phyloP scores from a whole-genome alignment of 225 moss, liverwort and hornwort species.

The Sphagnum tenellum region DNA sequence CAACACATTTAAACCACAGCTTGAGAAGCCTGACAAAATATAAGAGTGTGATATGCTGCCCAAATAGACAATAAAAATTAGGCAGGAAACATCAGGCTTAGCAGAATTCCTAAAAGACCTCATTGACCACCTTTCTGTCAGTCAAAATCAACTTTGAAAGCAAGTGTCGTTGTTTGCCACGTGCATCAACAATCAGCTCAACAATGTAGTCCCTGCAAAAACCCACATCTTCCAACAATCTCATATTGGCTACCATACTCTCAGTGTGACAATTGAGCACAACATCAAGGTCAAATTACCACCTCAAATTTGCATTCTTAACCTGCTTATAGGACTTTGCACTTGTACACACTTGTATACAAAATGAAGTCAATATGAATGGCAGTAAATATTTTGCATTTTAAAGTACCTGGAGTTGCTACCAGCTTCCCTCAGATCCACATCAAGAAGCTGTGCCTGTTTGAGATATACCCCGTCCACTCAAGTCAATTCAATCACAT shows the following conservation, averaged over 20 bases:
- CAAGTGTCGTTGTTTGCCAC: slow-evolving; percentile 38
- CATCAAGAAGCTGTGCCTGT: slow-evolving; percentile 41
- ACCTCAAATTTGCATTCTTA: too few relatives aligned
- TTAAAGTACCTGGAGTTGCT: slow-evolving; percentile 14
- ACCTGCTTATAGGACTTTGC: not conserved
- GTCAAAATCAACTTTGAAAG: slow-evolving; percentile 37
- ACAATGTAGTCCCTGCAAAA: slow-evolving; percentile 26
- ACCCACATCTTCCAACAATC: not conserved
- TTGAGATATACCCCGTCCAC: not conserved
- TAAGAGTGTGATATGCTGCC: not conserved
- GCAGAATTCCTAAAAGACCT: not conserved
- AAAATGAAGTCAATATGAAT: not conserved
- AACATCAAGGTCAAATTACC: too few relatives aligned
- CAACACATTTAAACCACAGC: not conserved
- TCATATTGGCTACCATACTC: too few relatives aligned
- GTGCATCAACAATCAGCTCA: slow-evolving; percentile 25
- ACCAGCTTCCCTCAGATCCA: slow-evolving; percentile 29
- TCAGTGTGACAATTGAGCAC: too few relatives aligned
- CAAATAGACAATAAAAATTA: not conserved
- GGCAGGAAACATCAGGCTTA: not conserved
- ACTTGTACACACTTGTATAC: not conserved
- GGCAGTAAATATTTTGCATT: too few relatives aligned
- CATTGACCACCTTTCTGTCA: slow-evolving; percentile 30
- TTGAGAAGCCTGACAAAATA: not conserved
- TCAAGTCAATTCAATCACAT: not conserved